Percentiles rank a stretch among this genome's conserved stretches.
phyloP scores from a whole-genome alignment of 2,329 filamentous ascomycete genomes.

The Diplodia intermedia region DNA sequence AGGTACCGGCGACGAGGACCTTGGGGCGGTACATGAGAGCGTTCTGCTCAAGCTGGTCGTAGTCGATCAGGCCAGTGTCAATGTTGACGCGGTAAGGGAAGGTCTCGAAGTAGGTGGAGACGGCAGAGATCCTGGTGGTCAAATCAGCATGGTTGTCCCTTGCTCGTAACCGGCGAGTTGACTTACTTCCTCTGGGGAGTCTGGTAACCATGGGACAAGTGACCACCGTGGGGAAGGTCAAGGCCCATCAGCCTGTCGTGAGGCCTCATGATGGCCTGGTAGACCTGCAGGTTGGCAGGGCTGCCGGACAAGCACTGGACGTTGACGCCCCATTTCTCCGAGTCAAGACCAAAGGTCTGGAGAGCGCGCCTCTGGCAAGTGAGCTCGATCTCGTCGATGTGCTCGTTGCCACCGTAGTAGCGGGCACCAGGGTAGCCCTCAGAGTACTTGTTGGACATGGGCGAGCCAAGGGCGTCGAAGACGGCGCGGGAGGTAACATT shows the following conservation, averaged over 20 bases:
- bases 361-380: constrained; percentile 90
- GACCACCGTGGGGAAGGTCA: constrained; percentile 91
- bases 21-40: constrained; percentile 92
- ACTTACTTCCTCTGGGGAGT: constrained; percentile 87
- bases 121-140: constrained; percentile 77
- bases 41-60: constrained; percentile 85
- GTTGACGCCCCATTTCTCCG: constrained; percentile 94
- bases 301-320: constrained; percentile 86
- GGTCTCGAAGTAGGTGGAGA: constrained; percentile 99
- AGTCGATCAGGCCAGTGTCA: constrained; percentile 91
- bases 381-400: constrained; percentile 88
- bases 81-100: constrained; percentile 92
- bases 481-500: constrained; percentile 50
- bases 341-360: constrained; percentile 81
- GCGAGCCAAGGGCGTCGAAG: constrained; percentile 59
- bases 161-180: background rate
- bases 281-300: constrained; percentile 97
- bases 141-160: constrained; percentile 4
- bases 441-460: constrained; percentile 88
- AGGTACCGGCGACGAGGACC: constrained; percentile 92
- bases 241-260: constrained; percentile 97
- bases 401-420: constrained; percentile 97
- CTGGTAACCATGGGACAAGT: constrained; percentile 97
- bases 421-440: constrained; percentile 96
- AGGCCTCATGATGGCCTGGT: constrained; percentile 94